These are phyloP conservation scores for Sarocladium strictum DNA, from an alignment of 2,329 filamentous ascomycete species.

Conservation along the genomic window DNA sequence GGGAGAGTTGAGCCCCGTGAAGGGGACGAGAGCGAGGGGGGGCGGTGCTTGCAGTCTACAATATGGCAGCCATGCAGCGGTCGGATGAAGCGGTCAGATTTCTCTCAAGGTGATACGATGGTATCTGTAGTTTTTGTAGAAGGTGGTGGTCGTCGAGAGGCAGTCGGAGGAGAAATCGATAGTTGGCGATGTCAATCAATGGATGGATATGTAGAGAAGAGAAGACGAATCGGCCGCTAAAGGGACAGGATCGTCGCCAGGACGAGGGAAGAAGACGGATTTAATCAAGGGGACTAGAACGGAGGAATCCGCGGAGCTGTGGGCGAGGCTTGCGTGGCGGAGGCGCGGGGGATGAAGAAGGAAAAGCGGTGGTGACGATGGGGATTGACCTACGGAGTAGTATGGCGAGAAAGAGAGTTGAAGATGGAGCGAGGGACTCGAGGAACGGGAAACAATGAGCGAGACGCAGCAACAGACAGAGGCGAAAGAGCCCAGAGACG, in stretches of 20 bases:
- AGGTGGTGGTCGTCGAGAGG: not conserved
- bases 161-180: not conserved
- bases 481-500: not conserved
- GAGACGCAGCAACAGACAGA: not conserved
- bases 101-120: not conserved
- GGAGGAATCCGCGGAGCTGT: not conserved
- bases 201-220: not conserved
- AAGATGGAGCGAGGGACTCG: not conserved
- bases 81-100: not conserved
- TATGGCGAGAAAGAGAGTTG: not conserved
- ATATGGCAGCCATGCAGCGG: slow-evolving; percentile 1
- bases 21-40: not conserved
- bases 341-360: not conserved
- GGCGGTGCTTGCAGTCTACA: not conserved
- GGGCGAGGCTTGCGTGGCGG: not conserved
- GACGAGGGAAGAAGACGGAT: slow-evolving; percentile 3
- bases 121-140: not conserved
- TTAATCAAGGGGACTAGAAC: not conserved
- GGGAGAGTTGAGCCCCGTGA: slow-evolving; percentile 6
- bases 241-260: slow-evolving; percentile 1
- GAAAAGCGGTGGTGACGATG: not conserved
- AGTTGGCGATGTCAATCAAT: not conserved
- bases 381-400: not conserved
- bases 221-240: not conserved
- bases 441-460: not conserved